Evolutionary conservation across 2,329 filamentous ascomycete species (phyloP).

Genomic region (Venturia effusa): DNA sequence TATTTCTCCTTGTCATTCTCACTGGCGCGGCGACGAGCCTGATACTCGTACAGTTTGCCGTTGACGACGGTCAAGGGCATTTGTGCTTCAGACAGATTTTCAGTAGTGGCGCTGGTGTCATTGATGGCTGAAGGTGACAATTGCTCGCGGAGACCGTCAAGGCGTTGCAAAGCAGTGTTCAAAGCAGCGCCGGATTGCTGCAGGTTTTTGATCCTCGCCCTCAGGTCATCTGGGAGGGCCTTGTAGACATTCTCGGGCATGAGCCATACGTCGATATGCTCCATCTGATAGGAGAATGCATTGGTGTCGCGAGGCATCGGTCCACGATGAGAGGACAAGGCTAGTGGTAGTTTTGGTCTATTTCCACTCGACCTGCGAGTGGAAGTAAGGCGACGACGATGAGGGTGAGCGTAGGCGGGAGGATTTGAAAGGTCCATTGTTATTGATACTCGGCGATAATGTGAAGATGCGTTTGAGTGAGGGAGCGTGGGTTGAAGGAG

Average conservation of each 20-base stretch:
- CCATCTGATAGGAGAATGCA: conserved; percentile 26
- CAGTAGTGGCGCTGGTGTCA: background rate
- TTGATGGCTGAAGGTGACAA: background rate
- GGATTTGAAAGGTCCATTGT: background rate
- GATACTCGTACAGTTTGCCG: background rate
- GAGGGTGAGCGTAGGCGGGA: background rate
- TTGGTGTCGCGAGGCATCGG: conserved; percentile 19
- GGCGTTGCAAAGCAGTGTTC: conserved; percentile 28
- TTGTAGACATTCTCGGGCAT: conserved; percentile 27
- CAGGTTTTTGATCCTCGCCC: conserved; percentile 24
- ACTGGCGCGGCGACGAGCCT: background rate
- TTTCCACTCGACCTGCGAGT: background rate
- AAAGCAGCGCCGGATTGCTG: conserved; percentile 35
- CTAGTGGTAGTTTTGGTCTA: conserved; percentile 16
- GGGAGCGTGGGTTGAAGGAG: background rate
- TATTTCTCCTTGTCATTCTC: background rate
- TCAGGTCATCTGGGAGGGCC: conserved; percentile 25
- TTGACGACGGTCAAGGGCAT: background rate
- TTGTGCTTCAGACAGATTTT: background rate
- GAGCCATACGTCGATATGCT: conserved; percentile 28
- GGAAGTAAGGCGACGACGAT: background rate
- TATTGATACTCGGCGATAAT: background rate
- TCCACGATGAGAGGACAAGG: conserved; percentile 15
- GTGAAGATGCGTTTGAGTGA: background rate
- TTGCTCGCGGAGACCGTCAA: conserved; percentile 15